Base-by-base conservation (phyloP, 2,329 filamentous ascomycete species). In the Colletotrichum tofieldiae region DNA sequence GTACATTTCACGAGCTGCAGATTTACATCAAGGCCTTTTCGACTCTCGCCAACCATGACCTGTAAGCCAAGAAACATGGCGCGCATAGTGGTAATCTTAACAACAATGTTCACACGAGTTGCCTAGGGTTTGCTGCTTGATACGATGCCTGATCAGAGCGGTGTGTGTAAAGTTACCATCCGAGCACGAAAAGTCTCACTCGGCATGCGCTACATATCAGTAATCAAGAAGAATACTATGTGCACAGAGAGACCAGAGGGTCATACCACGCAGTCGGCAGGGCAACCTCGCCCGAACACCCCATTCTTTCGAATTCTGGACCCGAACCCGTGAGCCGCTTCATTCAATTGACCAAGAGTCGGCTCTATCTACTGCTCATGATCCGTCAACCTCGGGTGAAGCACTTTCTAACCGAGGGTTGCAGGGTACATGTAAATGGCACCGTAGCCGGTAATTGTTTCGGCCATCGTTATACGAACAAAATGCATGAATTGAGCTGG, bases 1-100 rank as follows among this genome's bases (percentile, higher is more conserved):
- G 95, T 0, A 77, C 80, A 0, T 98, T 92, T 80, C 82, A 87
- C 2, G 89, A 90, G 70, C 80, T 98, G 76, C 76, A 88, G 56
- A 76, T 74, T 23, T 79, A 64, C 23, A 79, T 77, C 3, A 86
- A 86, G 0, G 83, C 82, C 47, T 88, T 91, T 79, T 79, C 87
- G 23, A 82, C 84, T 75, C 79, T 90, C 12, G 16, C 1, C 11
- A 80, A 80, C 20, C 58, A 37, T 16, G 43, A 47, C 3, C 29
- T 18, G 37, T 11, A 35, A 29, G 18, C 7, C 12, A 35, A 35
- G 12, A 18, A 29, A 18, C 41, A n/a, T 8, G 4, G 26, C 6
- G 20, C 14, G 12, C 20, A 37, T 37, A n/a, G 20, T 23, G 32
- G 26, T 26, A 47, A 20, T 23, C 11, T 26, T 37, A 8, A 5